phyloP scores from a whole-genome alignment of 108 stramenopile species.

The Nitzschia sp. region DNA sequence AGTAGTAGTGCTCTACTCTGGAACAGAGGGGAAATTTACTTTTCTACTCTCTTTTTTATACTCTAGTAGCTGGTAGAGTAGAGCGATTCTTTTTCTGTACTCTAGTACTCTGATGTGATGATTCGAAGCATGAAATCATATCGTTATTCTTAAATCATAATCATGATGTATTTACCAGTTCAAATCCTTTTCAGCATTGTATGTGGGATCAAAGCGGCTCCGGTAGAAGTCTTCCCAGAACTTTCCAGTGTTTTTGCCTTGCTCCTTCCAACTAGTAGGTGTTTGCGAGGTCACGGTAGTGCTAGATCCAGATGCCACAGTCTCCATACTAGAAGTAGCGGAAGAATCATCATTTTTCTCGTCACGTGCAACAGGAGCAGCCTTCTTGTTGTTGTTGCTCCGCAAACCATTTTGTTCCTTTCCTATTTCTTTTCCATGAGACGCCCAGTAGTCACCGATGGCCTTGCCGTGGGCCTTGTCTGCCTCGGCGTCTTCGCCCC shows the following conservation, averaged over 20 bases:
- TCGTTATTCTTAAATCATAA: too few relatives aligned
- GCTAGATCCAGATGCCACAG: neutral
- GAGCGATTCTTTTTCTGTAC: too few relatives aligned
- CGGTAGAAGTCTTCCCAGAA: slow-evolving; percentile 22
- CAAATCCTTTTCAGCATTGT: neutral
- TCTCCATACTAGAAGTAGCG: neutral
- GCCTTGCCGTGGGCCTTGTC: slow-evolving; percentile 20
- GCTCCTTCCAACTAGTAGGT: neutral
- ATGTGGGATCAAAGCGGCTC: slow-evolving; percentile 21
- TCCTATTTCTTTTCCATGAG: neutral
- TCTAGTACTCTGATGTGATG: too few relatives aligned
- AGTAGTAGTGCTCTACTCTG: too few relatives aligned
- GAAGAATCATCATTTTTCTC: neutral
- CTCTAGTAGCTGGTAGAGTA: too few relatives aligned
- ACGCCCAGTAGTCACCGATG: slow-evolving; percentile 14
- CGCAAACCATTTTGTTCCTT: neutral
- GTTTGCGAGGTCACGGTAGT: neutral
- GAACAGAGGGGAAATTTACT: too few relatives aligned
- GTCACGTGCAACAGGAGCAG: neutral
- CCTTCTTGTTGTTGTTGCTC: neutral
- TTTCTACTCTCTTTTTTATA: too few relatives aligned
- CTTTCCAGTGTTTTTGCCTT: slow-evolving; percentile 9
- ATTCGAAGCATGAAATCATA: too few relatives aligned
- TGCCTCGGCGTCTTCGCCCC: slow-evolving; percentile 13
- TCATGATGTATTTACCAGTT: neutral